phyloP scores from a whole-genome alignment of 164 flowering plant genomes.

The Echeveria elegans region DNA sequence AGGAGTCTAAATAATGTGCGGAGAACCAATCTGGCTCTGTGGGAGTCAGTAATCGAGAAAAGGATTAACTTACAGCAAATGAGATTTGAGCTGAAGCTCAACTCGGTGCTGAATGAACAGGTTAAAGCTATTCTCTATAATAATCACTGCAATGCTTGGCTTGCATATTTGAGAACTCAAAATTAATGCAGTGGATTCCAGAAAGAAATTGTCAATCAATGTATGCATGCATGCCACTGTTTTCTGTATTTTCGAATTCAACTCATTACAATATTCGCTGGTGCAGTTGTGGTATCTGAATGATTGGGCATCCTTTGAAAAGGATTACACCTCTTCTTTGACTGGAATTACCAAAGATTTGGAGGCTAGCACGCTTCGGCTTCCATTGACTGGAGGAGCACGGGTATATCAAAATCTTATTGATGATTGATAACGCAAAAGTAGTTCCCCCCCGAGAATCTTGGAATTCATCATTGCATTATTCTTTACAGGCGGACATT shows the following conservation, averaged over 20 bases:
- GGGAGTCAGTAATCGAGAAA: constrained; percentile 52
- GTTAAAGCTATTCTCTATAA: constrained; percentile 26
- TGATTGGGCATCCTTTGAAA: constrained; percentile 72
- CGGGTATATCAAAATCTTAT: constrained; percentile 30
- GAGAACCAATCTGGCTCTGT: constrained; percentile 38
- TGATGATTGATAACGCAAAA: too few relatives aligned
- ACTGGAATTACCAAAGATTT: constrained; percentile 61
- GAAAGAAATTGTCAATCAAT: too few relatives aligned
- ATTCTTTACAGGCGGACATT: constrained; percentile 55
- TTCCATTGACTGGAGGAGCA: constrained; percentile 82
- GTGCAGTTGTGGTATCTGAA: constrained; percentile 64
- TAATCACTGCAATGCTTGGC: neutral
- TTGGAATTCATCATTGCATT: neutral
- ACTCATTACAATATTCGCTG: neutral
- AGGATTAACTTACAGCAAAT: constrained; percentile 55
- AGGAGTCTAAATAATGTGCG: constrained; percentile 55
- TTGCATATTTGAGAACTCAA: neutral
- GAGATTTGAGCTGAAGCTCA: constrained; percentile 56
- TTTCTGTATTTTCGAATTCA: neutral
- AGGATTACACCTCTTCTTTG: constrained; percentile 59
- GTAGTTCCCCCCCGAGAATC: constrained; percentile 6
- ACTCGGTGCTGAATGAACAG: constrained; percentile 50
- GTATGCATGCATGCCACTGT: too few relatives aligned
- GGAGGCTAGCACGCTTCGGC: constrained; percentile 73
- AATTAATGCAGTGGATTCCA: neutral